Evolutionary conservation across 768 basidiomycete genomes (phyloP).

Genomic region (Cystofilobasidium capitatum): DNA sequence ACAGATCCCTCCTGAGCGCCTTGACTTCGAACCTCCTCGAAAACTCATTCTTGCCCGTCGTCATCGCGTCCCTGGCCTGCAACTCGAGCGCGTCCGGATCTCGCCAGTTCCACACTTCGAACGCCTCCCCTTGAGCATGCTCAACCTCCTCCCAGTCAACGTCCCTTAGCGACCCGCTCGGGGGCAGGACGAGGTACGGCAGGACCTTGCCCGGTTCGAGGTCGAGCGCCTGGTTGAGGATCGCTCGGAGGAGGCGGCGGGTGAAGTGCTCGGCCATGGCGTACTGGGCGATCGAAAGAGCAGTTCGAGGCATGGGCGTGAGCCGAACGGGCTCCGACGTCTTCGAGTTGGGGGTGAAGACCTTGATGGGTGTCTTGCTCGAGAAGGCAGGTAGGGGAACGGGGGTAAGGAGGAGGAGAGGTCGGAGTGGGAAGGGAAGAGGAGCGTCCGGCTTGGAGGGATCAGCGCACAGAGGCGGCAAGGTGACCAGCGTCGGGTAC

Average conservation of each 20-base stretch:
- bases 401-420: constrained; percentile 15
- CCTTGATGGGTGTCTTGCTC: neutral
- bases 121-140: neutral
- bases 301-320: neutral
- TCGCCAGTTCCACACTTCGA: neutral
- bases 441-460: neutral
- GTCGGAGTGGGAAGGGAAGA: neutral
- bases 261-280: constrained; percentile 15
- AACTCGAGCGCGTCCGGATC: constrained; percentile 4
- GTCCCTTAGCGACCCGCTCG: neutral
- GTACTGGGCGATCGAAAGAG: neutral
- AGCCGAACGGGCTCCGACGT: neutral
- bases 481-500: constrained; percentile 15
- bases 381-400: constrained; percentile 8
- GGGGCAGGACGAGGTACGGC: neutral
- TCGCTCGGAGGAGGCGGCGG: constrained; percentile 5
- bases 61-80: constrained; percentile 13
- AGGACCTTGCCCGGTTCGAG: neutral
- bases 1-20: constrained; percentile 10
- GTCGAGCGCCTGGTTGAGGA: constrained; percentile 10
- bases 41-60: constrained; percentile 20
- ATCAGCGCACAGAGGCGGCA: constrained; percentile 14
- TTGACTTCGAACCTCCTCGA: constrained; percentile 5
- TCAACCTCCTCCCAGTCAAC: constrained; percentile 21
- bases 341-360: constrained; percentile 3